phyloP scores from a whole-genome alignment of 2,329 filamentous ascomycete species.

The Venturia nashicola region DNA sequence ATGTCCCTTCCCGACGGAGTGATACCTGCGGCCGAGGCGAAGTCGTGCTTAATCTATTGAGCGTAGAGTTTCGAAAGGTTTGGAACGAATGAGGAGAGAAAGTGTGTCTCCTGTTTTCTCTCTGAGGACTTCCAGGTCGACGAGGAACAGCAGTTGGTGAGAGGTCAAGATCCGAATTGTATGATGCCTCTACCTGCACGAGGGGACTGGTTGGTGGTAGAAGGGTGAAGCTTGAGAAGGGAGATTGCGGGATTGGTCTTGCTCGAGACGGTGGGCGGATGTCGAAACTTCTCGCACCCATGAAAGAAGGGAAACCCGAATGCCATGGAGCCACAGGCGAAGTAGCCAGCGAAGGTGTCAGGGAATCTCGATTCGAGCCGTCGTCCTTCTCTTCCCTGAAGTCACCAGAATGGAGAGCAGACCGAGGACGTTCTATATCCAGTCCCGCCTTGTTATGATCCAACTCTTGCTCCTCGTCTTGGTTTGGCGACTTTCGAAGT shows the following conservation, averaged over 20 bases:
- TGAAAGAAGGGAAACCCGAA: conserved; percentile 29
- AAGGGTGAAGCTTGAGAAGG: conserved; percentile 70
- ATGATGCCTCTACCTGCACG: conserved; percentile 60
- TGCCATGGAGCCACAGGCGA: conserved; percentile 49
- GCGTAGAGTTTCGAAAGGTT: conserved; percentile 15
- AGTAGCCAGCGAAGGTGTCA: conserved; percentile 24
- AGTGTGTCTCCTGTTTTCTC: conserved; percentile 54
- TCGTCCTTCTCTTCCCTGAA: conserved; percentile 25
- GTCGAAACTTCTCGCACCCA: conserved; percentile 9
- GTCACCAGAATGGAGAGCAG: conserved; percentile 53
- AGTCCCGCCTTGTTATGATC: conserved; percentile 21
- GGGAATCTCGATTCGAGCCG: not conserved
- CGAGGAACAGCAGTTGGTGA: conserved; percentile 29
- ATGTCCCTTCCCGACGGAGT: conserved; percentile 45
- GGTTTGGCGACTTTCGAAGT: conserved; percentile 21
- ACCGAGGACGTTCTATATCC: conserved; percentile 71
- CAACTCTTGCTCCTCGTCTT: not conserved
- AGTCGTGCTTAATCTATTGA: conserved; percentile 10
- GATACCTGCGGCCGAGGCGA: conserved; percentile 26
- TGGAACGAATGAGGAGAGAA: conserved; percentile 51
- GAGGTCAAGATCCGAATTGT: conserved; percentile 64
- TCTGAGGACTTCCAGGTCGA: conserved; percentile 31
- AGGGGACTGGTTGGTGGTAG: conserved; percentile 86
- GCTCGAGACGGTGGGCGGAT: conserved; percentile 16
- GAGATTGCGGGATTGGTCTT: conserved; percentile 42